These are phyloP conservation scores for Lyophyllum decastes DNA, from an alignment of 768 basidiomycete species.

Conservation along the genomic window DNA sequence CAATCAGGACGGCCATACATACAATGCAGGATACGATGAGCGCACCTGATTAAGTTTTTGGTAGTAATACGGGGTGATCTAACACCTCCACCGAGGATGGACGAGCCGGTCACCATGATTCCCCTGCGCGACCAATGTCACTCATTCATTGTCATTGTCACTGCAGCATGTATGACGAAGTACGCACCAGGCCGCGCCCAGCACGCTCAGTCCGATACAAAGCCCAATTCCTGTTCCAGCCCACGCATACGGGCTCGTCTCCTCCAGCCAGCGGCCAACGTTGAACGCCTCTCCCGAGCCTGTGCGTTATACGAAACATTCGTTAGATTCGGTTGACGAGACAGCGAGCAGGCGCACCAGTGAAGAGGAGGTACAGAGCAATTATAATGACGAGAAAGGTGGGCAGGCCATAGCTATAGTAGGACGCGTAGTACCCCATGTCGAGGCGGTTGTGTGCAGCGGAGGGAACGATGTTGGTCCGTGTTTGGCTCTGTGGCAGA, in stretches of 20 bases:
- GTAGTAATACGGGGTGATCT: conserved; percentile 91
- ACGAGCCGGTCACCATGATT: conserved; percentile 96
- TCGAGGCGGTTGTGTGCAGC: conserved; percentile 11
- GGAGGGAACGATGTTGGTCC: conserved; percentile 24
- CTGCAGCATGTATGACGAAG: background rate
- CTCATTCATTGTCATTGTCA: background rate
- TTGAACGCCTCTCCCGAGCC: conserved; percentile 93
- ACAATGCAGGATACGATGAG: background rate
- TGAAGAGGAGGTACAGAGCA: conserved; percentile 87
- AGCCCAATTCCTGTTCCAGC: conserved; percentile 88
- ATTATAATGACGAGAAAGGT: conserved; percentile 63
- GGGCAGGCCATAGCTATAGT: conserved; percentile 72
- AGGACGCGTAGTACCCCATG: conserved; percentile 52
- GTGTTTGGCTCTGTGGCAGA: conserved; percentile 19
- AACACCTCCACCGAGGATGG: conserved; percentile 95
- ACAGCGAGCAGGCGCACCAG: conserved; percentile 51
- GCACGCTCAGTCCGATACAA: conserved; percentile 90
- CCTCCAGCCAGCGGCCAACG: conserved; percentile 90
- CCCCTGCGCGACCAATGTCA: conserved; percentile 60
- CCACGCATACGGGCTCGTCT: conserved; percentile 93
- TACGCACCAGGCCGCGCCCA: conserved; percentile 93
- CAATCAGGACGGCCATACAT: background rate
- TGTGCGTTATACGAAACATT: conserved; percentile 25
- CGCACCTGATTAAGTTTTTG: conserved; percentile 95
- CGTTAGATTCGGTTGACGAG: background rate